Base-by-base conservation (phyloP, 768 basidiomycete species). In the Xanthoconium stramineum region DNA sequence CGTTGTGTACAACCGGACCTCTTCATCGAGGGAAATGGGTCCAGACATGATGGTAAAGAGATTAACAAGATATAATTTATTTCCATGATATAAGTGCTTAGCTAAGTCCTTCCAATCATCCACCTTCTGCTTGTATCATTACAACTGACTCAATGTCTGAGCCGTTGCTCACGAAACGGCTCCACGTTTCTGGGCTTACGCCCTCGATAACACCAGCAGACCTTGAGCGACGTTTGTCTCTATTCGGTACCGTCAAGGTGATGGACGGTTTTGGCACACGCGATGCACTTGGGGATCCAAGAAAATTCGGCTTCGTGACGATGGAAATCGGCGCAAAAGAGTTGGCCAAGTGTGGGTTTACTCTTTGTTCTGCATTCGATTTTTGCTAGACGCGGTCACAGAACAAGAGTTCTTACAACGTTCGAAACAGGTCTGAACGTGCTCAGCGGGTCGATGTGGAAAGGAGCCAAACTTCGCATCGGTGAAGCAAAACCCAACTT, bases 401-500 rank as follows among this genome's bases (percentile, higher is more conserved):
- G 42, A 43, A 38, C 35, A 20, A 6, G 42, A 19, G 10, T 20
- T 55, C 51, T 60, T n/a, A 59, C 35, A 3, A n/a, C 49, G 15
- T 55, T 48, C 38, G 44, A 33, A n/a, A 47, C 43, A 91, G 89
- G 89, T 69, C 75, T 89, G 69, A 91, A 83, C 65, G 69, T 83
- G 3, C 78, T 94, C 29, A 91, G 86, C 57, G 91, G 92, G 35
- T 83, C 88, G 7, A 89, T 83, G 1, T 94, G 90, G 89, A 93
- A 91, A 73, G 92, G 92, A n/a, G 75, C 90, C 20, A 92, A 88
- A 61, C 73, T 94, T 33, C 81, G 90, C 17, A 81, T 94, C 36
- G 89, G 89, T 10, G 89, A 92, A 61, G 91, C 91, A n/a, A 88
- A 83, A 58, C 86, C 85, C 2, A 85, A 91, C 67, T 92, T 78